phyloP scores from a whole-genome alignment of 2,329 filamentous ascomycete genomes.

The Pseudocercospora fijiensis region DNA sequence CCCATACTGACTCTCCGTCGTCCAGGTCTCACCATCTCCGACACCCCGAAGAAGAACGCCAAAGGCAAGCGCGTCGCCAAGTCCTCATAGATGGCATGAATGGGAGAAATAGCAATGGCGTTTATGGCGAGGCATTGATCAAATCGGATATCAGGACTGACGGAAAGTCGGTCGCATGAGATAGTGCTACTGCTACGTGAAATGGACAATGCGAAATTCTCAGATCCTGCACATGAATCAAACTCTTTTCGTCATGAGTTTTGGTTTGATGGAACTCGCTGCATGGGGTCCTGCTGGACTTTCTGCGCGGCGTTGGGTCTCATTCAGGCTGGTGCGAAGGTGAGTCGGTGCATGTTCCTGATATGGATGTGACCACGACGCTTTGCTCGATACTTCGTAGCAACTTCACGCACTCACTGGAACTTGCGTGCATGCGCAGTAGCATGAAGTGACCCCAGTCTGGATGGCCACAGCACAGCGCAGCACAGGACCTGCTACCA shows the following conservation, averaged over 20 bases:
- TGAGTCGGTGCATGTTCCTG: neutral
- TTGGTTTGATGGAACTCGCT: slow-evolving; percentile 6
- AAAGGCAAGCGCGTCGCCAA: slow-evolving; percentile 52
- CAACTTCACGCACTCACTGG: neutral
- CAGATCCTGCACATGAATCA: slow-evolving; percentile 8
- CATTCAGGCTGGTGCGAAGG: neutral
- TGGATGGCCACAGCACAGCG: neutral
- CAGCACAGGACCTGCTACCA: neutral
- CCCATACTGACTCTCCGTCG: neutral
- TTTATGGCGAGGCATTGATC: slow-evolving; percentile 17
- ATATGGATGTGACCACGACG: neutral
- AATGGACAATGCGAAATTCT: neutral
- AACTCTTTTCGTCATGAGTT: neutral
- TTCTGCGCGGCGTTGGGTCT: slow-evolving; percentile 7
- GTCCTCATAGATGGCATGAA: slow-evolving; percentile 25
- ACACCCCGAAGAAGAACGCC: slow-evolving; percentile 63
- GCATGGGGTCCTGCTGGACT: neutral
- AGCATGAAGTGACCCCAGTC: neutral
- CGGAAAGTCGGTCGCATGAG: neutral
- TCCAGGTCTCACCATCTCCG: slow-evolving; percentile 58
- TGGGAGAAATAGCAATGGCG: slow-evolving; percentile 12
- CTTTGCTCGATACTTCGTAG: neutral
- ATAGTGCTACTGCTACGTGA: slow-evolving; percentile 5
- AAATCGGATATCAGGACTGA: slow-evolving; percentile 3
- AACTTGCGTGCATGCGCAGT: neutral